These are phyloP conservation scores for Fraxinus velutina DNA, from an alignment of 305 asterid species.

Conservation along the genomic window DNA sequence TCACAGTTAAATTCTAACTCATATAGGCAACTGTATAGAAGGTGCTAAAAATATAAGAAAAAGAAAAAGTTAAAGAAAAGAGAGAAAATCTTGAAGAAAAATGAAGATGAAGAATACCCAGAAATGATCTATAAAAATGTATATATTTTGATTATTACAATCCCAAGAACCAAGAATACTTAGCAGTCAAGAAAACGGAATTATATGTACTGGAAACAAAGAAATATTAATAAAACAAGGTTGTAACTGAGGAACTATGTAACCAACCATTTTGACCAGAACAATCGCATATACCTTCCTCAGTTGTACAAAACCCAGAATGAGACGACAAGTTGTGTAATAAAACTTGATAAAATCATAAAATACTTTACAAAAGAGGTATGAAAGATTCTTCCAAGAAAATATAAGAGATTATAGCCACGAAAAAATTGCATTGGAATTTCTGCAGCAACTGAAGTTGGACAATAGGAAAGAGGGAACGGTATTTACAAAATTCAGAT, in stretches of 20 bases:
- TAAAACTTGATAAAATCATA: background rate
- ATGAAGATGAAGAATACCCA: background rate
- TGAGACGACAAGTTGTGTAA: background rate
- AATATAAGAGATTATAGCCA: background rate
- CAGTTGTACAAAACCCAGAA: conserved; percentile 24
- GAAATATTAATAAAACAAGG: background rate
- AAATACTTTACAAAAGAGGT: background rate
- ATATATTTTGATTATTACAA: background rate
- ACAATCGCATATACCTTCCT: conserved; percentile 27
- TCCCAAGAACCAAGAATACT: conserved; percentile 3
- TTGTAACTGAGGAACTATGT: background rate
- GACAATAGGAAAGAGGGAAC: background rate
- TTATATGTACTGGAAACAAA: background rate
- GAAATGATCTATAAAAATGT: background rate
- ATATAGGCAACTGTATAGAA: background rate
- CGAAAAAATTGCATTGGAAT: background rate
- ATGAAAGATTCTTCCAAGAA: background rate
- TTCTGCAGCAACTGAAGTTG: background rate
- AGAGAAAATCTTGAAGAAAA: conserved; percentile 1
- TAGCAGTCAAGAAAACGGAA: conserved; percentile 1
- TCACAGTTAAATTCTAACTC: background rate
- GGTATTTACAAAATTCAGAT: background rate
- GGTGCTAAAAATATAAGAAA: background rate
- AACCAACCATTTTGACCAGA: conserved; percentile 24
- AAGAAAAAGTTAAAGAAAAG: background rate